Percentiles rank a stretch among this genome's conserved stretches.
Conservation (phyloP, 2,329 filamentous ascomycete genomes). For the Arachnomyces sp. region DNA sequence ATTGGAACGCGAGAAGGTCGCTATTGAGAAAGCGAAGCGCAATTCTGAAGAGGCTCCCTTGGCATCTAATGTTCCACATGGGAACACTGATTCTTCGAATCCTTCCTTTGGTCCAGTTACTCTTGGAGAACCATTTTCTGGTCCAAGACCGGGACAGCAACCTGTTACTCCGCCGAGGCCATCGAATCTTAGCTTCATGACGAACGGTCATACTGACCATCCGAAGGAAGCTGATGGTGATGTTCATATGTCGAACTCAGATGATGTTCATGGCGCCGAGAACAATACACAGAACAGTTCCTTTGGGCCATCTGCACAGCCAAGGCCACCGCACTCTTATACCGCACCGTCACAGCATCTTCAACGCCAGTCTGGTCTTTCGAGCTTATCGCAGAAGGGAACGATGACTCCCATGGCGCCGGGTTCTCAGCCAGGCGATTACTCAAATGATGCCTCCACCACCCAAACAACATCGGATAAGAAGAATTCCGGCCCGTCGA, state of each 20-base stretch:
- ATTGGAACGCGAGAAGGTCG: conserved; percentile 57
- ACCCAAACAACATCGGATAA: conserved; percentile 78
- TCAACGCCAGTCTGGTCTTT: conserved; percentile 37
- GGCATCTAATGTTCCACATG: conserved; percentile 44
- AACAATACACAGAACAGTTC: conserved; percentile 43
- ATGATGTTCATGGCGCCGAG: conserved; percentile 33
- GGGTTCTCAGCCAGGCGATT: conserved; percentile 52
- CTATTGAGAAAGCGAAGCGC: conserved; percentile 46
- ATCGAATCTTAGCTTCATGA: conserved; percentile 38
- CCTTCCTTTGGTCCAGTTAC: conserved; percentile 44
- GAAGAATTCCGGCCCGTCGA: conserved; percentile 66
- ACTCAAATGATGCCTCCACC: conserved; percentile 80
- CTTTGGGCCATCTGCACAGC: conserved; percentile 44
- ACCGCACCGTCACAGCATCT: conserved; percentile 40
- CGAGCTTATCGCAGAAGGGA: conserved; percentile 40
- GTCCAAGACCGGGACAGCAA: conserved; percentile 40
- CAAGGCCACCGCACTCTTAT: conserved; percentile 37
- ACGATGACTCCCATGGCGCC: conserved; percentile 51
- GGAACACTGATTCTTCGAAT: conserved; percentile 43
- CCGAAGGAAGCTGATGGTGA: conserved; percentile 45
- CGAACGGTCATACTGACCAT: conserved; percentile 47
- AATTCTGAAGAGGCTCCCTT: conserved; percentile 37
- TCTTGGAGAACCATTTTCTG: conserved; percentile 58
- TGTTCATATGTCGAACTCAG: conserved; percentile 52
- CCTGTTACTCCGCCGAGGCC: conserved; percentile 50